These are phyloP conservation scores for Gnomoniopsis smithogilvyi DNA, from an alignment of 2,329 filamentous ascomycete genomes.

Conservation along the genomic window DNA sequence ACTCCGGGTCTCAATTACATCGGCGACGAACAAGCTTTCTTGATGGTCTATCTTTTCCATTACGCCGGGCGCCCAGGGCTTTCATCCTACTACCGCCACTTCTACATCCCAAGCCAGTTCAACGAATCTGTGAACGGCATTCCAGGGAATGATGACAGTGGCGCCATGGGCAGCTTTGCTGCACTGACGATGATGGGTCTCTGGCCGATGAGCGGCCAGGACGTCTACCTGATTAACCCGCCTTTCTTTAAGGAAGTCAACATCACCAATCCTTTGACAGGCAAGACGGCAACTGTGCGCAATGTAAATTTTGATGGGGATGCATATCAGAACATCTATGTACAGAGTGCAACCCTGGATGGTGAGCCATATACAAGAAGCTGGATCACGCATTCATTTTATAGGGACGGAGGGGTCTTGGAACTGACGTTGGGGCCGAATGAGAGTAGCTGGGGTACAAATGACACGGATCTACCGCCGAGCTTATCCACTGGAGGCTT, in stretches of 20 bases:
- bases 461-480: slow-evolving; percentile 47
- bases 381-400: slow-evolving; percentile 61
- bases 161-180: slow-evolving; percentile 60
- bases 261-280: slow-evolving; percentile 48
- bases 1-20: slow-evolving; percentile 36
- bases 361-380: slow-evolving; percentile 53
- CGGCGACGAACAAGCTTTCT: slow-evolving; percentile 53
- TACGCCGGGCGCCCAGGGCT: slow-evolving; percentile 56
- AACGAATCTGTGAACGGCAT: slow-evolving; percentile 54
- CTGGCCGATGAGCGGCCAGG: slow-evolving; percentile 58
- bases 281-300: slow-evolving; percentile 52
- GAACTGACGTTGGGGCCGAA: slow-evolving; percentile 48
- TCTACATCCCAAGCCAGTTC: slow-evolving; percentile 59
- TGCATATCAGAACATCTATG: slow-evolving; percentile 50
- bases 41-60: slow-evolving; percentile 59
- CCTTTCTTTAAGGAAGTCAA: slow-evolving; percentile 58
- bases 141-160: slow-evolving; percentile 62
- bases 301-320: slow-evolving; percentile 53
- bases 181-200: slow-evolving; percentile 59
- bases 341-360: slow-evolving; percentile 56
- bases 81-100: slow-evolving; percentile 47
- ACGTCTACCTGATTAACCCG: slow-evolving; percentile 61
- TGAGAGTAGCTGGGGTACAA: slow-evolving; percentile 54
- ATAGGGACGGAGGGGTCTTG: slow-evolving; percentile 51
- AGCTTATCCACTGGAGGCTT: slow-evolving; percentile 27